Evolutionary conservation across 1,284 basidiomycete genomes (phyloP).

Genomic region (Calocybe gambosa): DNA sequence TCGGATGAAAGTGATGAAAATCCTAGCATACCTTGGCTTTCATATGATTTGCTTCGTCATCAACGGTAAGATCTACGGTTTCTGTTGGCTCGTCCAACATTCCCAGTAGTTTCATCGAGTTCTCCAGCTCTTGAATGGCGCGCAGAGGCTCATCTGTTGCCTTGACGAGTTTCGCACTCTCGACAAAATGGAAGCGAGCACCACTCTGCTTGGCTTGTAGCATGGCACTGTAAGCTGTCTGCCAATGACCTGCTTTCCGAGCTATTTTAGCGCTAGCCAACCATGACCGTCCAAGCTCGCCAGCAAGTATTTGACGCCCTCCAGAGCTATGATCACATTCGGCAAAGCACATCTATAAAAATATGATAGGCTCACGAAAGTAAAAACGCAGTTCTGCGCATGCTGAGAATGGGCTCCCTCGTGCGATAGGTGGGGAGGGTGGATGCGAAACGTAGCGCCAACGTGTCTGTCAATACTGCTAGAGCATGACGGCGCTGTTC

Average conservation of each 20-base stretch:
- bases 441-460: constrained; percentile 65
- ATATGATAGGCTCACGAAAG: constrained; percentile 46
- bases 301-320: constrained; percentile 35
- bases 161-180: constrained; percentile 86
- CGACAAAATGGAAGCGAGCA: constrained; percentile 81
- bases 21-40: constrained; percentile 61
- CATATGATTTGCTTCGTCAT: constrained; percentile 44
- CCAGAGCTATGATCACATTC: constrained; percentile 20
- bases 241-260: constrained; percentile 90
- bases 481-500: constrained; percentile 29
- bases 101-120: constrained; percentile 55
- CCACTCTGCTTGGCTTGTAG: constrained; percentile 83
- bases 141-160: constrained; percentile 79
- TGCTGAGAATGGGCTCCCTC: constrained; percentile 86
- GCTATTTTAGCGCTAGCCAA: constrained; percentile 92
- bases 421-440: constrained; percentile 91
- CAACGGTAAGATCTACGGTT: constrained; percentile 52
- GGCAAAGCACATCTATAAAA: constrained; percentile 5
- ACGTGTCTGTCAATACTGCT: constrained; percentile 36
- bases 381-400: constrained; percentile 83
- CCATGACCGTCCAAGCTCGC: constrained; percentile 83
- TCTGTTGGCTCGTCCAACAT: constrained; percentile 33
- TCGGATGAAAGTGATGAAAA: neutral
- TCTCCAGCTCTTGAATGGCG: constrained; percentile 87
- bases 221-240: constrained; percentile 95